phyloP scores from a whole-genome alignment of 768 basidiomycete species.

The Leucogyrophana mollusca region DNA sequence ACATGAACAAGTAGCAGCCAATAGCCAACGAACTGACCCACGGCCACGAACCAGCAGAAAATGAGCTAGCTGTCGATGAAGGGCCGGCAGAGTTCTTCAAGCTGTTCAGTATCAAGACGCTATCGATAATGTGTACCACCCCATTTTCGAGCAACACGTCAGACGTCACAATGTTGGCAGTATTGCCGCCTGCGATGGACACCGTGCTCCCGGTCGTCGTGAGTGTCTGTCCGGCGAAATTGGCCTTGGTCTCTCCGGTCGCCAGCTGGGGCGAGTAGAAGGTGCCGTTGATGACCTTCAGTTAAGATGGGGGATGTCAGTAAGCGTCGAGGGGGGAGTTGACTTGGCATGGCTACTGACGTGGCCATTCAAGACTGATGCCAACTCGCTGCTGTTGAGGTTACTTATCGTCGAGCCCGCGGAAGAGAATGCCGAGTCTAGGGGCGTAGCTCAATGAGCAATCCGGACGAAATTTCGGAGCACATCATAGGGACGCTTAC shows the following conservation, averaged over 20 bases:
- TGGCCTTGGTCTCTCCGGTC: not conserved
- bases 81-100: not conserved
- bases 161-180: not conserved
- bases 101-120: not conserved
- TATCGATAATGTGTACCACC: constrained; percentile 1
- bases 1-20: too few species aligned
- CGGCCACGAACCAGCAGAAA: too few species aligned
- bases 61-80: too few species aligned
- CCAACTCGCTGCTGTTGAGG: not conserved
- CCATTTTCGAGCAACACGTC: not conserved
- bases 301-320: not conserved
- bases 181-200: not conserved
- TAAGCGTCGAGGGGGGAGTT: not conserved
- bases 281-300: constrained; percentile 1
- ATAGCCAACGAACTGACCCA: too few species aligned
- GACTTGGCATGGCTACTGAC: not conserved
- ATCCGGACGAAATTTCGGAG: not conserved
- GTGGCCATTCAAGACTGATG: constrained; percentile 1
- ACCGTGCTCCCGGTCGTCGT: not conserved
- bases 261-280: constrained; percentile 2
- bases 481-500: not conserved
- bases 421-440: not conserved
- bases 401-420: not conserved
- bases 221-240: not conserved
- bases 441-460: not conserved